Evolutionary conservation across 192 early-diverging fungal species (phyloP).

Genomic region (Umbelopsis ramanniana): DNA sequence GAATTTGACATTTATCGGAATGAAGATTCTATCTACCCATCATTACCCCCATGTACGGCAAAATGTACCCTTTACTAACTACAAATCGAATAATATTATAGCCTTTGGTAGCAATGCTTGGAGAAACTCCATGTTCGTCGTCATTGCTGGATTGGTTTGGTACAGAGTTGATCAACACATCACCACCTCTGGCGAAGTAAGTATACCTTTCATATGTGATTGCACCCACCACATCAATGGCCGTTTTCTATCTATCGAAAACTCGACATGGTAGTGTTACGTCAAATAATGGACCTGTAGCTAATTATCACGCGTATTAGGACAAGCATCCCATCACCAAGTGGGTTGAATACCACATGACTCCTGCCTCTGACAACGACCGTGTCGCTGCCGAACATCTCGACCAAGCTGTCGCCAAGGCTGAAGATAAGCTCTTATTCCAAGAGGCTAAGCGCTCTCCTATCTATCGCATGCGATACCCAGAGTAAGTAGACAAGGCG

Average conservation of each 20-base stretch:
- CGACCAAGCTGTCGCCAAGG: conserved; percentile 16
- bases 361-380: conserved; percentile 25
- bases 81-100: not conserved
- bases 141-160: conserved; percentile 34
- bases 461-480: conserved; percentile 39
- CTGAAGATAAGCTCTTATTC: conserved; percentile 35
- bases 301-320: conserved; percentile 9
- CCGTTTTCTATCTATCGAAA: not conserved
- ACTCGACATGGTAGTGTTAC: no score
- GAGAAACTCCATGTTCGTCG: conserved; percentile 35
- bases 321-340: conserved; percentile 41
- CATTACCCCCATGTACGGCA: not conserved
- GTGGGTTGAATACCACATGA: conserved; percentile 44
- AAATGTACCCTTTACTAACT: not conserved
- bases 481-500: conserved; percentile 31
- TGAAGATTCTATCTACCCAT: not conserved
- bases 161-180: conserved; percentile 37
- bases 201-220: no score
- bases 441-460: conserved; percentile 39
- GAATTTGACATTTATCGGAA: not conserved
- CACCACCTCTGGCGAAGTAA: conserved; percentile 33
- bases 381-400: conserved; percentile 26
- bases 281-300: not conserved
- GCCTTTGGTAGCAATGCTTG: conserved; percentile 31
- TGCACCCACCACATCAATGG: no score